Percentiles rank a stretch among this genome's conserved stretches.
Evolutionary conservation across 1,284 basidiomycete genomes (phyloP).

Genomic region (Porodaedalea pini): DNA sequence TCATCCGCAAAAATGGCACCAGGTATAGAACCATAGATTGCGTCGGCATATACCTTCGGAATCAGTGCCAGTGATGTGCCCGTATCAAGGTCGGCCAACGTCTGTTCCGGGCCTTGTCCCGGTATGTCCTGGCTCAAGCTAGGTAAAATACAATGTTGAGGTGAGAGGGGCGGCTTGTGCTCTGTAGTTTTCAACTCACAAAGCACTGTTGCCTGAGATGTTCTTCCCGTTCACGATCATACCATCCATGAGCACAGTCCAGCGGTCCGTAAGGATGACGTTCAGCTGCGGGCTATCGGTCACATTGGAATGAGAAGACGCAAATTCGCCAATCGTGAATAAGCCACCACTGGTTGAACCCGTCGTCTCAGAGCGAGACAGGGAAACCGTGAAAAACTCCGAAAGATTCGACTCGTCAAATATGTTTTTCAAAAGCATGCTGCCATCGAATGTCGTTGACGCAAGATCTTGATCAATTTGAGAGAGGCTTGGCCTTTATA

Average conservation of each 20-base stretch:
- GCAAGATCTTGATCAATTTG: neutral
- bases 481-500: constrained; percentile 1
- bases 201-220: constrained; percentile 4
- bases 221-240: constrained; percentile 9
- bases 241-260: constrained; percentile 15
- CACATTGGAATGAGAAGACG: constrained; percentile 1
- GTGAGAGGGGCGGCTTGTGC: neutral
- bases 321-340: constrained; percentile 10
- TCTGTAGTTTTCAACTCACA: neutral
- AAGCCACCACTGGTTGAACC: constrained; percentile 7
- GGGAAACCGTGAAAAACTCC: constrained; percentile 3
- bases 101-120: neutral
- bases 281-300: neutral
- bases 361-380: constrained; percentile 10
- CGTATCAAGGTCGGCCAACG: constrained; percentile 4
- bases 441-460: constrained; percentile 1
- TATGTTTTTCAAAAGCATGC: constrained; percentile 2
- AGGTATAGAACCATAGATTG: constrained; percentile 7
- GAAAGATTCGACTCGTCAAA: neutral
- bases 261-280: neutral
- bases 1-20: neutral
- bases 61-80: neutral
- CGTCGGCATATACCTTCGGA: constrained; percentile 6
- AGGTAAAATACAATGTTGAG: neutral
- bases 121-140: neutral